Base-by-base conservation (phyloP, 805 yeast genomes). In the Nakazawaea ishiwadae region DNA sequence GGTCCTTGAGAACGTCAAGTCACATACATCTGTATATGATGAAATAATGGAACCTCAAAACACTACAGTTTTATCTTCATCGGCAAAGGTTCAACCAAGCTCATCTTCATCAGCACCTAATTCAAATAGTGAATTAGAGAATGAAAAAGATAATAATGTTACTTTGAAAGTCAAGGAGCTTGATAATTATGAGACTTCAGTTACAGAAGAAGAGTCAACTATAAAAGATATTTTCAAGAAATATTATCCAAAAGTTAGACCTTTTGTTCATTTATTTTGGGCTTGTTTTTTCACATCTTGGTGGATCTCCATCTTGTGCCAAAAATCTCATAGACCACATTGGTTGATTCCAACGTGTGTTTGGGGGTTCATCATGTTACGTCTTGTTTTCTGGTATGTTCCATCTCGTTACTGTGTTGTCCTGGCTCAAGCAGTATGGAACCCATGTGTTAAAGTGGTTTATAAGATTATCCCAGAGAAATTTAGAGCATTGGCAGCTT, bases 311-410 rank as follows among this genome's bases (percentile, higher is more conserved):
- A 69, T 70, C 35, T 40, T 70, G 31, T 60, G 56, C 39, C 76
- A 70, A 48, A 46, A 60, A 3, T 61, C 59, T 40, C 69, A 69
- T 39, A 58, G 76, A 47, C 66, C 50, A 40, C 47, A 66, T 49
- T 70, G 75, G 75, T 64, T 70, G 51, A 68, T 70, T 45, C 75
- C 75, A 17, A 69, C 74, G 12, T 50, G 66, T 11, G 48, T 70
- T 24, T 70, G 65, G 63, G 62, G 61, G 12, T 54, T 63, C 58
- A 49, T 68, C 7, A 63, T 70, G 66, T 56, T 64, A 9, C 54
- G 76, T 38, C 53, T 70, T 42, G 66, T 70, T 44, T 55, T 71
- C 10, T 69, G 69, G 67, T 61, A 69, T 54, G 52, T 62, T 40
- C 52, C 56, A 21, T 47, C 55, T 37, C 58, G 39, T 46, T 42